Base-by-base conservation (phyloP, 768 basidiomycete species). In the Boletales sp. region DNA sequence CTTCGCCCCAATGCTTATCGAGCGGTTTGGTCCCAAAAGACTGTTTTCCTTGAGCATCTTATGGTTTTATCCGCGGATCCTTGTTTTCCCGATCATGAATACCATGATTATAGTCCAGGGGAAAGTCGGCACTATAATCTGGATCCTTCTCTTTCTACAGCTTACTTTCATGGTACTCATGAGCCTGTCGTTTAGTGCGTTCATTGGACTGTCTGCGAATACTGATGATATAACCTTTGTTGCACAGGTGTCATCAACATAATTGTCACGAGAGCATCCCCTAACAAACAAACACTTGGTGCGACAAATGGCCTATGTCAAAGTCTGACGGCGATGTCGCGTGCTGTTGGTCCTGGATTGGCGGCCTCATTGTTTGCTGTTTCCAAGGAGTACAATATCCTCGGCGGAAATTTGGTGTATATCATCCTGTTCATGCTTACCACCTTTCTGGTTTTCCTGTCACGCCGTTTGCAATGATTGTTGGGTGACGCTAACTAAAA, bases 241-340 rank as follows among this genome's bases (percentile, higher is more conserved):
- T 15, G 10, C 40, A 5, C 49, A 55, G 81, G 73, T 21, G 76
- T 76, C 39, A 73, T 78, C n/a, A 78, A 77, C 44, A 74, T 83
- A 56, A 80, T 75, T 47, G 65, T 82, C 45, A 81, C 76, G 4
- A 70, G 72, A 24, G 75, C 79, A 1, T 69, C 81, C 1, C 81
- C 83, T 0, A 76, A 75, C 49, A 75, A 72, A 47, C 68, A 68
- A 17, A 76, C 79, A 0, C 69, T 84, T 6, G 82, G 82, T 5
- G 76, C 81, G 6, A 78, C 76, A 2, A 81, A 84, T 50, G 83
- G 83, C 2, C 66, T 83, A 18, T 70, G 75, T 4, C 81, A 83
- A 24, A 78, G 73, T 15, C 64, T 69, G 2, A 72, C 70, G 2
- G 73, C 77, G 3, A 62, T 75, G 10, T 71, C 74, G 0, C 72